Evolutionary conservation across 148 eudicot genomes (phyloP), one percentile per base, ranked within the genome.

Genomic region (Nyssa sinensis): DNA sequence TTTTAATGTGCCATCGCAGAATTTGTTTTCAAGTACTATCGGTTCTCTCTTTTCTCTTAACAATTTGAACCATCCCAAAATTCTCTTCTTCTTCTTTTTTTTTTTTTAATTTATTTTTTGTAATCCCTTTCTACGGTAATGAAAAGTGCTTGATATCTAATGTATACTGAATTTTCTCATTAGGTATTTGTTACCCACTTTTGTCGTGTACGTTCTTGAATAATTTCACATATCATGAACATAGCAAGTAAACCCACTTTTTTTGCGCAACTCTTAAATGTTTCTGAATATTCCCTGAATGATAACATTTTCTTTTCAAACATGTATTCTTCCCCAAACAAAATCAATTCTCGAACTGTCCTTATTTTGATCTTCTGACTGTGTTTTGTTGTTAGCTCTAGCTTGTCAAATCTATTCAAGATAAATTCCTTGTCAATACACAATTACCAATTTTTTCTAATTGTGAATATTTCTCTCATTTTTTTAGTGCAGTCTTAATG

Each of bases 331-430:
- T 29, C 1, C 21, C 34, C 10, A 33, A 23, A 64, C 21, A n/a
- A n/a, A n/a, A 64, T 64, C n/a, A 31, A 19, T 64, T 64, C 67
- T 64, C 6, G 41, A 64, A 64, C 17, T 25, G 12, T 64, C 25
- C 67, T 33, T 32, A 32, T 32, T 64, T 3, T 64, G 65, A 62
- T 29, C 30, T 62, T 62, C 7, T 29, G 12, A 24, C 33, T 25
- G 35, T 49, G 9, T 11, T 47, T 25, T 8, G 69, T 67, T 37
- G 35, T 28, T 49, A 14, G 60, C 37, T 68, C 35, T 47, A 28
- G 72, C 59, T 68, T 68, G 37, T 28, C 60, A 23, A 68, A 6
- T 68, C 24, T 47, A 33, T 49, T 68, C 16, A 12, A 29, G 57
- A 16, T 49, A 68, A 68, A 51, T 49, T 25, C 55, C 62, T 5